Conservation (phyloP, 768 basidiomycete genomes). For the Suillus paluster region DNA sequence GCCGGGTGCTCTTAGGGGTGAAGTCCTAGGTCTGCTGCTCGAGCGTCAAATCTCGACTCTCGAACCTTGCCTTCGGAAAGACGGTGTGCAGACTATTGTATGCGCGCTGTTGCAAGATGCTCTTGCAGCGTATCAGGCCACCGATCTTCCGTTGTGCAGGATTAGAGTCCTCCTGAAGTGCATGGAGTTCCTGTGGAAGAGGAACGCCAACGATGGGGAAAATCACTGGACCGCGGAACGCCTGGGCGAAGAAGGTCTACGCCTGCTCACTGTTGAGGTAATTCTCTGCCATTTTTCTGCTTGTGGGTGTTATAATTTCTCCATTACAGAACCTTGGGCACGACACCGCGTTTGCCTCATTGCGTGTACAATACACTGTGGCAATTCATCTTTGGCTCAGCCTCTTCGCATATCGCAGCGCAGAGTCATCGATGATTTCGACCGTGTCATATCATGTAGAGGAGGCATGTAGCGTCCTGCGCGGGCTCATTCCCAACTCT, state of each 20-base stretch:
- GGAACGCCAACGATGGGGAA: conserved; percentile 26
- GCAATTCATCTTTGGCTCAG: conserved; percentile 69
- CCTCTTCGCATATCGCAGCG: conserved; percentile 67
- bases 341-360: conserved; percentile 31
- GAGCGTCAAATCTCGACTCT: conserved; percentile 65
- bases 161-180: conserved; percentile 58
- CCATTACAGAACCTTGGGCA: conserved; percentile 31
- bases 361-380: conserved; percentile 53
- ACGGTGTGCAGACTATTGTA: conserved; percentile 49
- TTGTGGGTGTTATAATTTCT: not conserved
- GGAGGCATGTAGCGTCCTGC: conserved; percentile 55
- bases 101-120: conserved; percentile 51
- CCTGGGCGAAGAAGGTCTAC: conserved; percentile 47
- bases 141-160: conserved; percentile 58
- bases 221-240: conserved; percentile 36
- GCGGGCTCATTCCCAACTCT: conserved; percentile 34
- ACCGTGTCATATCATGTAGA: conserved; percentile 57
- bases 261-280: conserved; percentile 48
- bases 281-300: not conserved
- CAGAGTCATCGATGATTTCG: conserved; percentile 45
- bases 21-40: conserved; percentile 57
- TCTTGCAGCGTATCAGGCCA: conserved; percentile 50
- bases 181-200: conserved; percentile 50
- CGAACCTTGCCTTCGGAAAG: conserved; percentile 60
- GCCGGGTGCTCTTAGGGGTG: conserved; percentile 5